Conservation (phyloP, 371 early-diverging fungal genomes). For the Cokeromyces recurvatus region DNA sequence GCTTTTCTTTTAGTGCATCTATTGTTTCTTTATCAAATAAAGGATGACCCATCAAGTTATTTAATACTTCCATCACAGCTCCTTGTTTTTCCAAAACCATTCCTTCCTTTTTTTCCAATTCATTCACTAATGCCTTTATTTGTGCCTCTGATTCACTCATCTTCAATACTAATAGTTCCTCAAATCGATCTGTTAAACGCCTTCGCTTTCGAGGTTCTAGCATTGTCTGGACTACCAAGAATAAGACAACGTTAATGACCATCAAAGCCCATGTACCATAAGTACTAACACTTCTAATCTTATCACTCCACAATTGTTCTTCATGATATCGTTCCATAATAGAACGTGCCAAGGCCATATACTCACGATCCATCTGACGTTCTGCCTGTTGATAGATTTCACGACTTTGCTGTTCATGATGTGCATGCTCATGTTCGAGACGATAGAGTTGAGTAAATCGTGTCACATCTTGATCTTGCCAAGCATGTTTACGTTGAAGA, state of each 20-base stretch:
- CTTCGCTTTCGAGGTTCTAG: slow-evolving; percentile 77
- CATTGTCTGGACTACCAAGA: slow-evolving; percentile 69
- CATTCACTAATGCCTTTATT: slow-evolving; percentile 22
- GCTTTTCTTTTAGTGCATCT: not conserved
- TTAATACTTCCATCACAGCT: slow-evolving; percentile 19
- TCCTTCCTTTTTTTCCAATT: slow-evolving; percentile 19
- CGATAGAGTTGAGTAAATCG: slow-evolving; percentile 86
- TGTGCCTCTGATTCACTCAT: slow-evolving; percentile 41
- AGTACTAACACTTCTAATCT: slow-evolving; percentile 86
- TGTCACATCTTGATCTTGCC: slow-evolving; percentile 83
- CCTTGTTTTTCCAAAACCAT: slow-evolving; percentile 23
- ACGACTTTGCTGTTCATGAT: slow-evolving; percentile 59
- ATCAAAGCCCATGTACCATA: slow-evolving; percentile 83
- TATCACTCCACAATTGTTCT: slow-evolving; percentile 97
- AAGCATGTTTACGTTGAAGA: slow-evolving; percentile 81
- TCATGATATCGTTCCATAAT: slow-evolving; percentile 82
- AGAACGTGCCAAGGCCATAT: slow-evolving; percentile 60
- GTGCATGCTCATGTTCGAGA: slow-evolving; percentile 72
- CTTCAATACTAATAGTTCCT: slow-evolving; percentile 50
- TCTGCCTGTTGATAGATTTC: slow-evolving; percentile 56
- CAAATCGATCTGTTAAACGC: slow-evolving; percentile 69
- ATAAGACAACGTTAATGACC: slow-evolving; percentile 65
- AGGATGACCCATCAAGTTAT: slow-evolving; percentile 13
- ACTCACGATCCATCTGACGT: slow-evolving; percentile 66
- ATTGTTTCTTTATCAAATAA: slow-evolving; percentile 7